Evolutionary conservation across 352 stramenopile species (phyloP).

Genomic region (Globisporangium ultimum): DNA sequence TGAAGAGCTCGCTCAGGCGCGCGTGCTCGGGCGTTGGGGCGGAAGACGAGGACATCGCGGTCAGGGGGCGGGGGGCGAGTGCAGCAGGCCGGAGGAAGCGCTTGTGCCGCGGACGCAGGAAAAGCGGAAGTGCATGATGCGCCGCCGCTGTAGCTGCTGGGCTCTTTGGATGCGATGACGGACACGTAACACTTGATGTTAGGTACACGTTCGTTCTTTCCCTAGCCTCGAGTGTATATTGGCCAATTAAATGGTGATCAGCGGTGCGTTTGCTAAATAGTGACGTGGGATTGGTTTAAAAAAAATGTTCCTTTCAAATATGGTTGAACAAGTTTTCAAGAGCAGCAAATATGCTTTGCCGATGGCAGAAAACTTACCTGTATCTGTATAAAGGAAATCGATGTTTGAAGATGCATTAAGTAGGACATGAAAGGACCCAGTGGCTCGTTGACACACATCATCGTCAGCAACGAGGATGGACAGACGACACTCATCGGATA

Average conservation of each 20-base stretch:
- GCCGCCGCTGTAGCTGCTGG: not conserved
- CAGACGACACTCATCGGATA: no score
- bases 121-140: not conserved
- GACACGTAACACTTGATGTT: not conserved
- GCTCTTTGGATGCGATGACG: not conserved
- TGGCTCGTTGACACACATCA: no score
- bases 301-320: no score
- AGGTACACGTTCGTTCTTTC: not conserved
- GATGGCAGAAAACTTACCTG: no score
- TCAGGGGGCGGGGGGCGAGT: no score
- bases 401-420: no score
- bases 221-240: not conserved
- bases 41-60: not conserved
- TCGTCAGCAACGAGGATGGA: no score
- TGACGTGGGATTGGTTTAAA: no score
- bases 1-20: constrained; percentile 42
- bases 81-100: not conserved
- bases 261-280: not conserved
- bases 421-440: no score
- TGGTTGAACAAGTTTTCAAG: no score
- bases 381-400: no score
- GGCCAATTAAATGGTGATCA: not conserved
- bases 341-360: no score
- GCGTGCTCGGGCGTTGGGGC: constrained; percentile 5
- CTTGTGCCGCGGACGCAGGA: not conserved